Evolutionary conservation across 192 early-diverging fungal species (phyloP).

Genomic region (Rhizoclosmatium sp.): DNA sequence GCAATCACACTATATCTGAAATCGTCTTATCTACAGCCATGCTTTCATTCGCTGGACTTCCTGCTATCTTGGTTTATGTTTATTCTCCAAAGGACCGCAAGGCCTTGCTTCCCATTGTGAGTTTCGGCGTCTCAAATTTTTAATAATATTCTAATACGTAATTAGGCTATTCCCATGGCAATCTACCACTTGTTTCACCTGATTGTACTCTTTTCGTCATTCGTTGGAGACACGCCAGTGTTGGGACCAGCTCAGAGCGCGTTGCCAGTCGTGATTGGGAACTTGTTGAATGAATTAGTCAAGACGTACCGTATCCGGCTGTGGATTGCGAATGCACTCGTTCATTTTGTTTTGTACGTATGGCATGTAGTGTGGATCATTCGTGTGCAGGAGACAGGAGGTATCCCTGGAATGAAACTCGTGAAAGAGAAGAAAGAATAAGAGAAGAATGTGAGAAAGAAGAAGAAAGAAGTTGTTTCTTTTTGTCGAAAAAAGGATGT

Average conservation of each 20-base stretch:
- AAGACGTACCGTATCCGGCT: background rate
- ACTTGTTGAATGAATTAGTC: too few relatives aligned
- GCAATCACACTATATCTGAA: background rate
- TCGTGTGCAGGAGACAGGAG: background rate
- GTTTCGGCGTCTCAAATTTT: background rate
- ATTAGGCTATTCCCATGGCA: background rate
- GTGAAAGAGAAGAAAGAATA: background rate
- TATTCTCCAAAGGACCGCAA: constrained; percentile 9
- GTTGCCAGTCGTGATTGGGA: background rate
- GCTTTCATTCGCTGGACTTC: constrained; percentile 14
- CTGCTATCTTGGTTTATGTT: background rate
- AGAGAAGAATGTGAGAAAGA: background rate
- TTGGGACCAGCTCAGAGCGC: constrained; percentile 1
- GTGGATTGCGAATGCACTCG: background rate
- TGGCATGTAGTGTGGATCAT: constrained; percentile 16
- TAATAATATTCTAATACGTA: too few relatives aligned
- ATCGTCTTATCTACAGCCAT: constrained; percentile 8
- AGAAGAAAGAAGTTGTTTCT: background rate
- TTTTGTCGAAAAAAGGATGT: background rate
- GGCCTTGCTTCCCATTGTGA: background rate
- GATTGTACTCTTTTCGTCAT: constrained; percentile 13
- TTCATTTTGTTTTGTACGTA: background rate
- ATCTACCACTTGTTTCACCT: constrained; percentile 15
- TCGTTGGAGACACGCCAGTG: background rate
- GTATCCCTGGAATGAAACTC: background rate